Base-by-base conservation (phyloP, 106 monocot genomes). In the Platanthera guangdongensis region DNA sequence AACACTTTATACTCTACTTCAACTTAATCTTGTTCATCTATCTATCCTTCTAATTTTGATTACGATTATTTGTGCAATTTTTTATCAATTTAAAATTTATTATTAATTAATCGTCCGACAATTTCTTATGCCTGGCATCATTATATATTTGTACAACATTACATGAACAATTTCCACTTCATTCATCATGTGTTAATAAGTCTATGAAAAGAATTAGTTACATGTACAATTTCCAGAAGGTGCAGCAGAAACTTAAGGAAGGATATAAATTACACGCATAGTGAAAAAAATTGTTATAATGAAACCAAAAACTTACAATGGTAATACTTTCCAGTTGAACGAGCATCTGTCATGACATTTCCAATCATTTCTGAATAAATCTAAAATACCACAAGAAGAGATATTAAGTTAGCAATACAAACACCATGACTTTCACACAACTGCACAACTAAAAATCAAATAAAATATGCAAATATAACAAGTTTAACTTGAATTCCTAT, bases 341-440 rank as follows among this genome's bases (percentile, higher is more conserved):
- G 85, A 72, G 97, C 97, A 97, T 97, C 97, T 73, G 79, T 88
- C 97, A 93, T 97, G 46, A 97, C 97, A 91, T 97, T 97, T 72
- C 97, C 93, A 78, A 97, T 97, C 97, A 97, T 97, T 88, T 97
- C 97, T 51, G 97, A 79, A 82, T 91, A 97, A 77, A 95, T 95
- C 91, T 95, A 84, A 63, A 77, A 85, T 82, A 64, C 48, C 70
- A 48, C 47, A 70, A 69, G 3, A 69, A 47, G 47, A 70, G 15
- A 70, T 3, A 47, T 6, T 14, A 70, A 70, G 47, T 48, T 48
- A 70, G 47, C 5, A 73, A 84, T 16, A 77, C 21, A 55, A 68
- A 51, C 21, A 51, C 9, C 22, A 51, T 51, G 7, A 39, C 39
- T 18, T 70, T 48, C 47, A 70, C 4, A 48, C 70, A 16, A 4